Evolutionary conservation across 345 rosid species (phyloP), one percentile per base, ranked within the genome.

Genomic region (Linum lewisii): DNA sequence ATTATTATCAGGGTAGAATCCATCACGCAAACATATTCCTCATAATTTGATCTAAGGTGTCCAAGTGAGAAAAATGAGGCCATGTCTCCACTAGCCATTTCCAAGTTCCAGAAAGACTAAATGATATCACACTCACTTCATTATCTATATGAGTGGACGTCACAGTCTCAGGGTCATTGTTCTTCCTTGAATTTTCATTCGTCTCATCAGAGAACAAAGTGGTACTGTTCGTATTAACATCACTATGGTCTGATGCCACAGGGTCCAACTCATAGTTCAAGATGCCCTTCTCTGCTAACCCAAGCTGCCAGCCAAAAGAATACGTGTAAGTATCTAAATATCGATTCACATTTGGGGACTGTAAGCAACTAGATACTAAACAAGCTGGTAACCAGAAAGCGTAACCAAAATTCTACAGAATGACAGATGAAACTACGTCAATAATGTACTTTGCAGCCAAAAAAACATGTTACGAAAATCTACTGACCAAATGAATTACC

Each of bases 181-280:
- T 78, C 78, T 72, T 86, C 42, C 71, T 67, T 62, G 86, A 86
- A 77, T 63, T 84, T 25, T 93, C 99, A 79, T 92, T 96, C 24
- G 98, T 88, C 14, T 93, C 97, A 73, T 93, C 99, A 14, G 99
- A 86, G 75, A 93, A 82, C 52, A 93, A 51, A 58, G 86, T 88
- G 15, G 91, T 82, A 68, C 97, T 93, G 72, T 82, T 88, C 37
- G 97, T 88, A 70, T 84, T 86, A 44, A 86, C 91, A 85, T 93
- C 97, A 71, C 97, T 93, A 58, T 81, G 99, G 72, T 93, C 97
- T 66, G 99, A 86, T 68, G 69, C 88, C 58, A 78, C 84, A 44
- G 77, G 78, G 82, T 93, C 99, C 63, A 89, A 76, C 51, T 89
- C 99, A 75, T 78, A 93, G 81, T 70, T 84, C 72, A 88, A 71